Conservation (phyloP, 805 yeast species). For the Saturnispora dispora region DNA sequence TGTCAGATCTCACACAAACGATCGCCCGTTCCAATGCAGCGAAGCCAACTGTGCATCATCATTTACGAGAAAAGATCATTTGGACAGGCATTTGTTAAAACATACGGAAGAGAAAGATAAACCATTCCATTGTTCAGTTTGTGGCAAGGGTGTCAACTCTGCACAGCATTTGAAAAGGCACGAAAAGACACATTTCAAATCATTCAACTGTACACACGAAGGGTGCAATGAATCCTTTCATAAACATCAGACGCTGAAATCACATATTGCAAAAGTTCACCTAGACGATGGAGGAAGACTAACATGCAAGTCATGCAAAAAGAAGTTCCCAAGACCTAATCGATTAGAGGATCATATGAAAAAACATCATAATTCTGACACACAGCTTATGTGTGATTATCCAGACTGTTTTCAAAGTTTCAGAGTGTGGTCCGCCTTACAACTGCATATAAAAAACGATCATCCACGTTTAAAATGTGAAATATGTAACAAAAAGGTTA, state of each 20-base stretch:
- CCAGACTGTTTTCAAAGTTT: slow-evolving; percentile 53
- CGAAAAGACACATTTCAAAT: slow-evolving; percentile 66
- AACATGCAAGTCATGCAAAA: slow-evolving; percentile 55
- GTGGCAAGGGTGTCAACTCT: slow-evolving; percentile 78
- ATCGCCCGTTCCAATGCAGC: slow-evolving; percentile 65
- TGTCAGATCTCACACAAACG: slow-evolving; percentile 65
- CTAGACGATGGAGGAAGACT: slow-evolving; percentile 33
- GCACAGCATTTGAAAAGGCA: slow-evolving; percentile 78
- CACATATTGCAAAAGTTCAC: slow-evolving; percentile 62
- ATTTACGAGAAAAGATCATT: slow-evolving; percentile 71
- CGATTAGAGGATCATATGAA: slow-evolving; percentile 57
- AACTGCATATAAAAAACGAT: slow-evolving; percentile 56
- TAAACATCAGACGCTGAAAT: slow-evolving; percentile 66
- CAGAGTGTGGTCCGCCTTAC: slow-evolving; percentile 66
- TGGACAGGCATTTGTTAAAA: slow-evolving; percentile 63
- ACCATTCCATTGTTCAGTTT: slow-evolving; percentile 63
- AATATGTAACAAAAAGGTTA: slow-evolving; percentile 61
- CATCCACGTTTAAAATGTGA: slow-evolving; percentile 65
- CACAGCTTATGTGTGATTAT: slow-evolving; percentile 49
- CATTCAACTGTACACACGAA: slow-evolving; percentile 51
- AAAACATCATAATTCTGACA: slow-evolving; percentile 48
- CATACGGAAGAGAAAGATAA: slow-evolving; percentile 47
- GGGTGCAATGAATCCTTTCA: slow-evolving; percentile 62
- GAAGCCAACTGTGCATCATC: slow-evolving; percentile 47
- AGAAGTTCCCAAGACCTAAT: slow-evolving; percentile 53